Conservation (phyloP, 768 basidiomycete species). For the Mycena galopus region DNA sequence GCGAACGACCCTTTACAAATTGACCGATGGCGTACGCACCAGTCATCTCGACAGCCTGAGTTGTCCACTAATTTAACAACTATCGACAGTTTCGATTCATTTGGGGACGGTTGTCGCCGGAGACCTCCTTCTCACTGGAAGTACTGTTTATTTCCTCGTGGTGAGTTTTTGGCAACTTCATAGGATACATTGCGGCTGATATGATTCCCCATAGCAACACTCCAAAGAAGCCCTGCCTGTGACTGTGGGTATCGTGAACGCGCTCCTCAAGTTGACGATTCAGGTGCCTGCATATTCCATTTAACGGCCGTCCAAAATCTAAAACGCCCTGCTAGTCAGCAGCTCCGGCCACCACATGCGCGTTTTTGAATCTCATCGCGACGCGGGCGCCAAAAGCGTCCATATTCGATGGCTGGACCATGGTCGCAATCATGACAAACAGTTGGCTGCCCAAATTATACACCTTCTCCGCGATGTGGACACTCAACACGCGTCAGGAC, state of each 20-base stretch:
- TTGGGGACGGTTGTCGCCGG: not conserved
- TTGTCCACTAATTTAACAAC: not conserved
- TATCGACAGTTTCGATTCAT: not conserved
- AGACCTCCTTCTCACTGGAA: not conserved
- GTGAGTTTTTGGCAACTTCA: not conserved
- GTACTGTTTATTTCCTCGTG: not conserved
- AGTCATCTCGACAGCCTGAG: not conserved
- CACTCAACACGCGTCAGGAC: slow-evolving; percentile 1
- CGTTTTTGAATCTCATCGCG: not conserved
- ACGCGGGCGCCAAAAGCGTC: not conserved
- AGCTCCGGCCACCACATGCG: not conserved
- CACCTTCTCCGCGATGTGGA: slow-evolving; percentile 2
- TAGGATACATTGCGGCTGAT: not conserved
- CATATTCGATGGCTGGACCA: not conserved
- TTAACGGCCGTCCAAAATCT: not conserved
- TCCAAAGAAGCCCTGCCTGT: not conserved
- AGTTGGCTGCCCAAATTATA: not conserved
- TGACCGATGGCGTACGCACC: not conserved
- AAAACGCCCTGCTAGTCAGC: not conserved
- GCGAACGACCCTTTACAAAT: not conserved
- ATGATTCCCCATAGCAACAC: not conserved
- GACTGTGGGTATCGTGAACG: not conserved
- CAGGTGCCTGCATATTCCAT: not conserved
- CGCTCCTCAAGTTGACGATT: slow-evolving; percentile 1
- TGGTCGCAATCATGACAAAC: not conserved